phyloP scores from a whole-genome alignment of 1,284 basidiomycete genomes.

The Sporisorium reilianum region DNA sequence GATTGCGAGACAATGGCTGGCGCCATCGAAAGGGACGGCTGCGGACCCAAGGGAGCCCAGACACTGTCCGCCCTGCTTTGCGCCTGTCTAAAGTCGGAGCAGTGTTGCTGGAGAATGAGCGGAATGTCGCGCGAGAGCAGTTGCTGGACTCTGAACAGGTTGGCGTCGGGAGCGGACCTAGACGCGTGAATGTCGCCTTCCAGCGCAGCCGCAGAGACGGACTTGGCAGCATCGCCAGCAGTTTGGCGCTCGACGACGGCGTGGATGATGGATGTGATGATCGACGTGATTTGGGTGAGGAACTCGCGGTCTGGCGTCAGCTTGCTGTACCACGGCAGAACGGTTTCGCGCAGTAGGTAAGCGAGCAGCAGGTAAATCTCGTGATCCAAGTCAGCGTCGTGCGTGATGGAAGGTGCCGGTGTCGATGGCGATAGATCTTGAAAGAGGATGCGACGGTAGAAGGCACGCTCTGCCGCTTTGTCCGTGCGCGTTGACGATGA shows the following conservation, averaged over 20 bases:
- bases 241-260: slow-evolving; percentile 23
- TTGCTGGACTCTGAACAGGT: slow-evolving; percentile 25
- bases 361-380: slow-evolving; percentile 49
- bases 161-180: neutral
- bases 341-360: slow-evolving; percentile 48
- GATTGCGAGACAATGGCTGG: neutral
- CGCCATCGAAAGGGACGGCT: neutral
- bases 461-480: slow-evolving; percentile 27
- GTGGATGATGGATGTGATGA: slow-evolving; percentile 32
- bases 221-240: neutral
- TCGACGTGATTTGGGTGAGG: slow-evolving; percentile 39
- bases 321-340: slow-evolving; percentile 59
- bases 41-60: slow-evolving; percentile 34
- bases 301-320: slow-evolving; percentile 56
- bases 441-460: slow-evolving; percentile 51
- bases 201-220: neutral
- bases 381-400: slow-evolving; percentile 45
- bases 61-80: slow-evolving; percentile 22
- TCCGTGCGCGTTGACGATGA: slow-evolving; percentile 9
- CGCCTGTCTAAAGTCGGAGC: slow-evolving; percentile 34
- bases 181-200: slow-evolving; percentile 28
- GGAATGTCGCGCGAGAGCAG: slow-evolving; percentile 46
- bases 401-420: slow-evolving; percentile 26
- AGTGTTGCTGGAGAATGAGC: slow-evolving; percentile 44
- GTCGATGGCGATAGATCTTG: slow-evolving; percentile 25